Evolutionary conservation across 2,329 filamentous ascomycete genomes (phyloP).

Genomic region (Fragosphaeria purpurea): DNA sequence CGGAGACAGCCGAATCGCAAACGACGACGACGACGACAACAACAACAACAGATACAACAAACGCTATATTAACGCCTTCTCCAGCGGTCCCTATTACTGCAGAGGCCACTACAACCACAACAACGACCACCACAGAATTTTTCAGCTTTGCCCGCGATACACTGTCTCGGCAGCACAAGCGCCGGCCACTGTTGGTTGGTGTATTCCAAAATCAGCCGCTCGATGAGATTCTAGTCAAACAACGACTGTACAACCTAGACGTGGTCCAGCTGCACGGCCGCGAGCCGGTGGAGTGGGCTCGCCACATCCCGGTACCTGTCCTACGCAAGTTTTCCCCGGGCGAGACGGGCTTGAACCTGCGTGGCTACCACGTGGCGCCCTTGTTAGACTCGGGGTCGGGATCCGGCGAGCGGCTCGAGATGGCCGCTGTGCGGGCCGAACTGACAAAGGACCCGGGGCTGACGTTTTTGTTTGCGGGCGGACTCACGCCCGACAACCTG

Average conservation of each 20-base stretch:
- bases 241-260: constrained; percentile 68
- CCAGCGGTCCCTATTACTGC: too few relatives aligned
- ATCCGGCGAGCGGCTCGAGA: constrained; percentile 68
- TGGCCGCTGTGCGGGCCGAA: constrained; percentile 55
- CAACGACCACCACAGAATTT: constrained; percentile 48
- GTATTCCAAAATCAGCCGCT: constrained; percentile 91
- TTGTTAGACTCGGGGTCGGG: constrained; percentile 82
- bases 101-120: too few relatives aligned
- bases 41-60: background rate
- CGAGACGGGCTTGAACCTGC: constrained; percentile 58
- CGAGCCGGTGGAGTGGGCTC: constrained; percentile 88
- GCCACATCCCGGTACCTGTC: constrained; percentile 82
- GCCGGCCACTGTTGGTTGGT: constrained; percentile 70
- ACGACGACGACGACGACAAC: background rate
- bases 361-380: constrained; percentile 75
- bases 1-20: background rate
- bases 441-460: constrained; percentile 62
- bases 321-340: constrained; percentile 74
- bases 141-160: constrained; percentile 35
- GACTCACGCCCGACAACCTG: constrained; percentile 73
- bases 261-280: constrained; percentile 87
- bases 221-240: constrained; percentile 68
- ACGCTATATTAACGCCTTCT: background rate
- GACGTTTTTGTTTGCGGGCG: constrained; percentile 73
- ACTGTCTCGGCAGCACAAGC: constrained; percentile 30